phyloP scores from a whole-genome alignment of 2,329 filamentous ascomycete genomes.

The Ampelomyces quisqualis region DNA sequence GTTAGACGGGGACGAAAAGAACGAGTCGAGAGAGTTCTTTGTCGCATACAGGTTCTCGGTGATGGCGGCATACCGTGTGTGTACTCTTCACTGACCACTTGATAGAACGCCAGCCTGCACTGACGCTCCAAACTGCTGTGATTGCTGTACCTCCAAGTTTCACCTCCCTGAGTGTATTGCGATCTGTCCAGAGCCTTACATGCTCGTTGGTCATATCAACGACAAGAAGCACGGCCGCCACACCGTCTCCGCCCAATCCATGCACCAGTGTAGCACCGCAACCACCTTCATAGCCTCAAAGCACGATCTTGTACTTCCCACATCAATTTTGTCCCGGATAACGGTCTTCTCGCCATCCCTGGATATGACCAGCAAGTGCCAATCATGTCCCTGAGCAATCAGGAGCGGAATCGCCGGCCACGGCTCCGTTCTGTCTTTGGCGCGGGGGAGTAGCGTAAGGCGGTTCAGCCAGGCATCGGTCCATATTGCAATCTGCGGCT shows the following conservation, averaged over 20 bases:
- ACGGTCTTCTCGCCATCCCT: constrained; percentile 18
- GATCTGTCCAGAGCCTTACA: no score
- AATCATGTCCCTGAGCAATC: constrained; percentile 30
- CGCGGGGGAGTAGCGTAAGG: no score
- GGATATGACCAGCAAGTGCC: constrained; percentile 27
- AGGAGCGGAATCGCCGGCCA: constrained; percentile 25
- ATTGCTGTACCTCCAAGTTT: no score
- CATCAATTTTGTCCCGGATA: constrained; percentile 23
- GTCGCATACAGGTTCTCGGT: constrained; percentile 3
- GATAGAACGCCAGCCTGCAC: no score
- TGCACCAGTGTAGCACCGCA: constrained; percentile 25
- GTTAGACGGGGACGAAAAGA: constrained; percentile 2
- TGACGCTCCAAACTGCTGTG: no score
- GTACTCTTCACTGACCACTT: no score
- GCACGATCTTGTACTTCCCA: constrained; percentile 26
- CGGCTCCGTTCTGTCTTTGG: no score
- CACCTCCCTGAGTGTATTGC: no score
- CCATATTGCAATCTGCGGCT: no score
- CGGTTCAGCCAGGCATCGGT: no score
- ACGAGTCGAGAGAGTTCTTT: constrained; percentile 1
- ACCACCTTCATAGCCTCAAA: constrained; percentile 29
- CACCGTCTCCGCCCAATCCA: constrained; percentile 28
- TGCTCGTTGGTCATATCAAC: no score
- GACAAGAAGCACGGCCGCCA: constrained; percentile 30
- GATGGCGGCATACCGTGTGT: no score